Conservation (phyloP, 768 basidiomycete species). For the Auricularia cornea region DNA sequence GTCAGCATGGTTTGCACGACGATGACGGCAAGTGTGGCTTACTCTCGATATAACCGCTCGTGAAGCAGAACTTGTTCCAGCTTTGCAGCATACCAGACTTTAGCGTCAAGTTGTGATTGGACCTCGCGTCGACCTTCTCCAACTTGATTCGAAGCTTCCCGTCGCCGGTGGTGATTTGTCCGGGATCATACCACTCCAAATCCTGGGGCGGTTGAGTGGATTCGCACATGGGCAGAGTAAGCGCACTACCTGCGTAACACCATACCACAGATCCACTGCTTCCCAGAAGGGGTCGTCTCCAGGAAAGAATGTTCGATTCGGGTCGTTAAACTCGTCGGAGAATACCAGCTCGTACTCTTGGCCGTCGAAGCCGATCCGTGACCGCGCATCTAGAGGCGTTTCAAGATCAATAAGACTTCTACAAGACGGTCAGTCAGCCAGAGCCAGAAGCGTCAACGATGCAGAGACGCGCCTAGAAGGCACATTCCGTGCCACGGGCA, state of each 20-base stretch:
- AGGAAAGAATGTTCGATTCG: constrained; percentile 73
- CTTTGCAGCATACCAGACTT: constrained; percentile 62
- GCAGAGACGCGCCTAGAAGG: no score
- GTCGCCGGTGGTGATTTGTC: constrained; percentile 58
- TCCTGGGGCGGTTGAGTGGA: constrained; percentile 28
- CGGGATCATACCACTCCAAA: constrained; percentile 87
- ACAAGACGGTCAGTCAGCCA: background rate
- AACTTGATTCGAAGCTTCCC: constrained; percentile 75
- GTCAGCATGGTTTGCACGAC: constrained; percentile 39
- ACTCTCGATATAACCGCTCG: constrained; percentile 70
- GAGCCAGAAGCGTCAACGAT: no score
- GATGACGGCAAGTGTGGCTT: constrained; percentile 18
- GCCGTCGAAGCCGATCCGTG: constrained; percentile 42
- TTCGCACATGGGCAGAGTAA: background rate
- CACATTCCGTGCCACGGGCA: no score
- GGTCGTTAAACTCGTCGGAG: constrained; percentile 81
- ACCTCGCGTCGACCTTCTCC: constrained; percentile 38
- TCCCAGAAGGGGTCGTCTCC: constrained; percentile 91
- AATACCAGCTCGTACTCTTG: constrained; percentile 62
- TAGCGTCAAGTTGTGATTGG: constrained; percentile 64
- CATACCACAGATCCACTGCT: constrained; percentile 48
- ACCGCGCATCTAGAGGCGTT: constrained; percentile 54
- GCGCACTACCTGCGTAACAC: background rate
- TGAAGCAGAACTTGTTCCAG: constrained; percentile 91
- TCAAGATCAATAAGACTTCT: constrained; percentile 58